phyloP scores from a whole-genome alignment of 768 basidiomycete genomes.

The Xanthoconium stramineum region DNA sequence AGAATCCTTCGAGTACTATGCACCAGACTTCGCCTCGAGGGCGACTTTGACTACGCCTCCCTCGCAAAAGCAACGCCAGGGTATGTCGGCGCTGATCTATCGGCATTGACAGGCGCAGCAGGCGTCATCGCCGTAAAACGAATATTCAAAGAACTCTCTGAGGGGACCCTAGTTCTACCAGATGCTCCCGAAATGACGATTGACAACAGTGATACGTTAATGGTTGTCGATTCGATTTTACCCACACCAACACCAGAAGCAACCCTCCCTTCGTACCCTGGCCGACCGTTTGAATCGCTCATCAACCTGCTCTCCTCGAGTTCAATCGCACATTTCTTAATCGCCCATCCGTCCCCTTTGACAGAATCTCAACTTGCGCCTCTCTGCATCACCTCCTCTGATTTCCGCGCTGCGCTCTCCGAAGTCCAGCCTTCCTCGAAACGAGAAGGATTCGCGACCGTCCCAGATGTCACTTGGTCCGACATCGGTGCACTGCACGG shows the following conservation, averaged over 20 bases:
- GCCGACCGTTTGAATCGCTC: slow-evolving; percentile 35
- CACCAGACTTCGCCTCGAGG: slow-evolving; percentile 77
- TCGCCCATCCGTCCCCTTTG: slow-evolving; percentile 79
- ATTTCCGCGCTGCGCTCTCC: slow-evolving; percentile 79
- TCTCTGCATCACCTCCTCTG: slow-evolving; percentile 73
- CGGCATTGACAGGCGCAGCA: slow-evolving; percentile 87
- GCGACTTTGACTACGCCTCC: slow-evolving; percentile 80
- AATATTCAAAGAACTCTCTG: slow-evolving; percentile 80
- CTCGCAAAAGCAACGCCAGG: slow-evolving; percentile 95
- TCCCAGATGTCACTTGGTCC: slow-evolving; percentile 93
- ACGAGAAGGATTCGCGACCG: slow-evolving; percentile 96
- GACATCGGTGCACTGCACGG: slow-evolving; percentile 90
- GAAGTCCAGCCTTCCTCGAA: slow-evolving; percentile 95
- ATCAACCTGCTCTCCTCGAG: slow-evolving; percentile 44
- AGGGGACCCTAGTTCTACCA: slow-evolving; percentile 58
- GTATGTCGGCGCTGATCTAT: slow-evolving; percentile 94
- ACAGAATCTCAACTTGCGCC: slow-evolving; percentile 75
- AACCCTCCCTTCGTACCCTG: slow-evolving; percentile 10
- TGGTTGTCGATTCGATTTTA: slow-evolving; percentile 36
- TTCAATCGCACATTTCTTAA: slow-evolving; percentile 89
- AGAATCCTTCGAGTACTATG: slow-evolving; percentile 90
- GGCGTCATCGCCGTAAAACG: slow-evolving; percentile 96
- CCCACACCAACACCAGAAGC: slow-evolving; percentile 19
- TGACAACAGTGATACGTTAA: slow-evolving; percentile 29
- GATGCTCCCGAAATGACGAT: slow-evolving; percentile 24